phyloP scores from a whole-genome alignment of 2,329 filamentous ascomycete genomes.

The Myriosclerotinia curreyana region DNA sequence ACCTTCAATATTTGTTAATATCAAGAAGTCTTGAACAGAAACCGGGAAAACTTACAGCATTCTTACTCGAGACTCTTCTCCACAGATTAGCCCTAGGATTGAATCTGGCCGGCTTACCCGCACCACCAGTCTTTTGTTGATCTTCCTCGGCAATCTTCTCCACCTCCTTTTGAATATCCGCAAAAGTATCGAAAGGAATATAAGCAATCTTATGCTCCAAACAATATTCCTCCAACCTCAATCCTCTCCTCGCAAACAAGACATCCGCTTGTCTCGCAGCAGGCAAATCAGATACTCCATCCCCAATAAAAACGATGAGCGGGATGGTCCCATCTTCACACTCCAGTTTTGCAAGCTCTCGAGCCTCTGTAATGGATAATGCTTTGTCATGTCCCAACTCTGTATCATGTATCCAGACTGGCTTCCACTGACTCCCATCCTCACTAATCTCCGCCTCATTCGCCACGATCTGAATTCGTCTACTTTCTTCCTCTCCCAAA shows the following conservation, averaged over 20 bases:
- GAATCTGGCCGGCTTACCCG: conserved; percentile 58
- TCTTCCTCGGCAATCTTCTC: conserved; percentile 57
- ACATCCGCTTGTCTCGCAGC: conserved; percentile 65
- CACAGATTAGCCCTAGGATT: conserved; percentile 68
- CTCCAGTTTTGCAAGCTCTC: conserved; percentile 51
- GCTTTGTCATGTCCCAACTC: conserved; percentile 67
- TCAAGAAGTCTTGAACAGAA: background rate
- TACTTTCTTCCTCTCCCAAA: conserved; percentile 51
- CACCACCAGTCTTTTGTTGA: conserved; percentile 57
- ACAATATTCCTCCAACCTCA: conserved; percentile 65
- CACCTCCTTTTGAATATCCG: conserved; percentile 61
- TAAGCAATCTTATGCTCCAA: conserved; percentile 58
- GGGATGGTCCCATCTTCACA: conserved; percentile 61
- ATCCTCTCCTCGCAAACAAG: conserved; percentile 62
- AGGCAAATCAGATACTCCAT: conserved; percentile 65
- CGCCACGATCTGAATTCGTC: conserved; percentile 60
- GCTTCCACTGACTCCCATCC: conserved; percentile 61
- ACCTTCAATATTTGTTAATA: conserved; percentile 35
- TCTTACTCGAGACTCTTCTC: conserved; percentile 59
- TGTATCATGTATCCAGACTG: conserved; percentile 64
- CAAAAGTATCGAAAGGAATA: conserved; percentile 63
- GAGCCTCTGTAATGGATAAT: conserved; percentile 59
- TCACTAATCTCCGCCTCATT: conserved; percentile 60
- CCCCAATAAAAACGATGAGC: conserved; percentile 67
- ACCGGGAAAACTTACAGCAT: conserved; percentile 41